Conservation (phyloP, 2,329 filamentous ascomycete species). For the Venturia effusa region DNA sequence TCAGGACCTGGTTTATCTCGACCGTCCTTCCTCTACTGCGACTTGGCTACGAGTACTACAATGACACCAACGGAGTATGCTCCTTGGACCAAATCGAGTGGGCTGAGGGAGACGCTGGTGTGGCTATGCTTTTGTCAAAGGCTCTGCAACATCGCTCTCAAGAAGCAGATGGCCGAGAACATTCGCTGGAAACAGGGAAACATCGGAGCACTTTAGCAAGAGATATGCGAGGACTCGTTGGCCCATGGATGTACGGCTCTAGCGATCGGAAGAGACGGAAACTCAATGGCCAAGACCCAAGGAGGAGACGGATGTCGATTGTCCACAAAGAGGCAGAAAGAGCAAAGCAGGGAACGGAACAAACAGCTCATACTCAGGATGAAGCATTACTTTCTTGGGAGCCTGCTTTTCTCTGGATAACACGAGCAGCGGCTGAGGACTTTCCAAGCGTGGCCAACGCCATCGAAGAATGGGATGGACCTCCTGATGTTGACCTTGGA, state of each 20-base stretch:
- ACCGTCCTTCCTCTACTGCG: conserved; percentile 58
- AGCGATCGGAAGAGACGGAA: conserved; percentile 45
- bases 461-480: conserved; percentile 63
- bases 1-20: conserved; percentile 60
- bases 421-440: conserved; percentile 45
- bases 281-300: conserved; percentile 21
- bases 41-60: conserved; percentile 60
- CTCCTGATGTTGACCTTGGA: conserved; percentile 58
- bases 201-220: conserved; percentile 39
- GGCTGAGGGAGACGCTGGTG: conserved; percentile 47
- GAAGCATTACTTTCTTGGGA: conserved; percentile 49
- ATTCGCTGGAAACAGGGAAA: conserved; percentile 8
- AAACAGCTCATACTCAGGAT: conserved; percentile 15
- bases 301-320: neutral
- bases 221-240: conserved; percentile 57
- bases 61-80: conserved; percentile 35
- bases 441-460: conserved; percentile 53
- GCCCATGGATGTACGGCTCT: conserved; percentile 62
- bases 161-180: conserved; percentile 17
- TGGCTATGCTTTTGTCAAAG: conserved; percentile 50
- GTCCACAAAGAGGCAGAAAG: neutral
- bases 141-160: conserved; percentile 32
- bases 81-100: conserved; percentile 54
- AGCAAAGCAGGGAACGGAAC: conserved; percentile 27
- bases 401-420: conserved; percentile 56